phyloP scores from a whole-genome alignment of 1,284 basidiomycete species.

The Naganishia sp. region DNA sequence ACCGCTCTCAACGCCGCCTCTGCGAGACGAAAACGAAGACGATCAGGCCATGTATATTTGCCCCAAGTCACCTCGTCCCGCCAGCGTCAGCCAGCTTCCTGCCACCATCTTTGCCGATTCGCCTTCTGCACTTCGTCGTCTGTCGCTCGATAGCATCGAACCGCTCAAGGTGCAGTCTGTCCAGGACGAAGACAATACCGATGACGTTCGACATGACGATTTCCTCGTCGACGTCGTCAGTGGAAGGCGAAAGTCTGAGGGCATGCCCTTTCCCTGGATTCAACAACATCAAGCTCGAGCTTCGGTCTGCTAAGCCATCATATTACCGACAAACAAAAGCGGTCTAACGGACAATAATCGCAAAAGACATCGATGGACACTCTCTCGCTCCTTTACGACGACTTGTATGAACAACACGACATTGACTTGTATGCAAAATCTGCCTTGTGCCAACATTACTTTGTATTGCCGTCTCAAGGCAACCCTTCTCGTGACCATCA shows the following conservation, averaged over 20 bases:
- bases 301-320: neutral
- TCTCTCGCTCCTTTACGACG: neutral
- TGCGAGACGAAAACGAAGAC: conserved; percentile 1
- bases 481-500: neutral
- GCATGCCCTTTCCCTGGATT: conserved; percentile 3
- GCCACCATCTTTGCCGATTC: neutral
- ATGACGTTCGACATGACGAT: neutral
- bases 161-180: neutral
- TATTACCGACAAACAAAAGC: neutral
- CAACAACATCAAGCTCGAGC: neutral
- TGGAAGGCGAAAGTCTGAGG: conserved; percentile 15
- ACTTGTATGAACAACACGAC: neutral
- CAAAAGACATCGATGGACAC: too few relatives aligned
- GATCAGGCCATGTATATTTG: conserved; percentile 1
- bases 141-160: neutral
- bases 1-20: neutral
- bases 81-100: conserved; percentile 1
- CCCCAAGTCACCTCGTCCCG: conserved; percentile 7
- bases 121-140: neutral
- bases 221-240: conserved; percentile 2
- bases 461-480: neutral
- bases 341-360: conserved; percentile 2
- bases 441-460: neutral
- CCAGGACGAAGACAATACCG: neutral
- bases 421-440: neutral